Evolutionary conservation across 176 grass and related monocot genomes (phyloP), one percentile per base, ranked within the genome.

Genomic region (Aegilops tauschii): DNA sequence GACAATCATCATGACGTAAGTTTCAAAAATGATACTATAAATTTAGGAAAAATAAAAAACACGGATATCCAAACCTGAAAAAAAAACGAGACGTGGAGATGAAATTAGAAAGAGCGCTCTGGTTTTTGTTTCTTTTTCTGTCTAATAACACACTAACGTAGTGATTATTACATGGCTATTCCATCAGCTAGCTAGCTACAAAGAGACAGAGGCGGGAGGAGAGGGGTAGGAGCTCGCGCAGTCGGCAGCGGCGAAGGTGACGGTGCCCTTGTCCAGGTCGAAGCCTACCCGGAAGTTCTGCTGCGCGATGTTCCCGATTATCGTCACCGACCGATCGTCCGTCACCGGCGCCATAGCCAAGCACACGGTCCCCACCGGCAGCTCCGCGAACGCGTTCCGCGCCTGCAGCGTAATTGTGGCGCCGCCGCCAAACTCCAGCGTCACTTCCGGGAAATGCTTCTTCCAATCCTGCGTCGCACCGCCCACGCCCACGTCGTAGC

Each of bases 221-320:
- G 31, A 66, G 23, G 40, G 5, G 27, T 44, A 44, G 25, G 65
- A 45, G 28, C 5, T 37, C 30, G 69, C 32, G 84, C 94, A 96
- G 72, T 93, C 82, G 4, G 85, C 73, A 0, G 85, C 49, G 4
- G 84, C 85, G 64, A 96, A 96, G 27, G 91, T 90, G 32, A 93
- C 36, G 8, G 79, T 86, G 50, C 89, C 29, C 9, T 35, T 58
- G 58, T 86, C 94, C 78, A 96, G 86, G 86, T 96, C 89, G 29
- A 83, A 96, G 12, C 88, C 89, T 9, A 92, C 81, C 28, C 90
- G 94, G 31, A 96, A 65, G 65, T 96, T 90, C 75, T 88, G 91
- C 81, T 93, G 91, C 54, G 90, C 90, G 68, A 93, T 23, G 85
- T 86, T 96, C 4, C 91, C 91, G 0, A 96, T 64, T 28, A 93